These are phyloP conservation scores for Bipolaris zeicola DNA, from an alignment of 2,329 filamentous ascomycete genomes.

Conservation along the genomic window DNA sequence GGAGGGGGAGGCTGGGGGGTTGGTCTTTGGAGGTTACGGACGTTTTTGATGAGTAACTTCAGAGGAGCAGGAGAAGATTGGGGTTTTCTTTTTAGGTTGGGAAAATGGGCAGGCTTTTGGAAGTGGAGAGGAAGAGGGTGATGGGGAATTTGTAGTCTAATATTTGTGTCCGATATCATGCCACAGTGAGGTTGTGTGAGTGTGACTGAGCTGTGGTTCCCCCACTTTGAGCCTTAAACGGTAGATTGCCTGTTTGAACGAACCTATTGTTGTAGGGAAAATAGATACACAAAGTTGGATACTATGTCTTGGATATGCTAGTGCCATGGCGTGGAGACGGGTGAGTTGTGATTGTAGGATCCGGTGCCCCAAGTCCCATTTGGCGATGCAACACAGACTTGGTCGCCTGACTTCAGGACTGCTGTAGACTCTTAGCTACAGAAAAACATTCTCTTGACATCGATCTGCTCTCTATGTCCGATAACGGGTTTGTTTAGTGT, in stretches of 20 bases:
- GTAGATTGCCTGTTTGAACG: not conserved
- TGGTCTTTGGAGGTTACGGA: conserved; percentile 8
- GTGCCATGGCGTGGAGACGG: conserved; percentile 1
- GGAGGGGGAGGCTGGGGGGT: conserved; percentile 15
- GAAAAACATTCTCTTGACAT: not conserved
- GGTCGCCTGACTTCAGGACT: conserved; percentile 3
- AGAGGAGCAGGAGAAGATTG: not conserved
- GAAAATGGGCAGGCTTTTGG: no score
- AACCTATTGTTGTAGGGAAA: conserved; percentile 1
- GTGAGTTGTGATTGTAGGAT: conserved; percentile 3
- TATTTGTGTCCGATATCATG: conserved; percentile 1
- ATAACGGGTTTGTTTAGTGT: not conserved
- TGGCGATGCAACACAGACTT: not conserved
- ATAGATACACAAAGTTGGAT: conserved; percentile 1
- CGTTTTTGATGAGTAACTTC: conserved; percentile 10
- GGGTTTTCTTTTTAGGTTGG: no score
- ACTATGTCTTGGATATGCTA: not conserved
- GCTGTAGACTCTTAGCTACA: not conserved
- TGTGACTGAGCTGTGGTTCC: conserved; percentile 2
- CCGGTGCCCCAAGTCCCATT: not conserved
- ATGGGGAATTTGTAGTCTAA: not conserved
- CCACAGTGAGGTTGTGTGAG: not conserved
- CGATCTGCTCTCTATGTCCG: not conserved
- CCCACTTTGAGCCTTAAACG: not conserved
- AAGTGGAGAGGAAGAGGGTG: no score